phyloP scores from a whole-genome alignment of 1,284 basidiomycete genomes.

The Fomitiporia mediterranea region DNA sequence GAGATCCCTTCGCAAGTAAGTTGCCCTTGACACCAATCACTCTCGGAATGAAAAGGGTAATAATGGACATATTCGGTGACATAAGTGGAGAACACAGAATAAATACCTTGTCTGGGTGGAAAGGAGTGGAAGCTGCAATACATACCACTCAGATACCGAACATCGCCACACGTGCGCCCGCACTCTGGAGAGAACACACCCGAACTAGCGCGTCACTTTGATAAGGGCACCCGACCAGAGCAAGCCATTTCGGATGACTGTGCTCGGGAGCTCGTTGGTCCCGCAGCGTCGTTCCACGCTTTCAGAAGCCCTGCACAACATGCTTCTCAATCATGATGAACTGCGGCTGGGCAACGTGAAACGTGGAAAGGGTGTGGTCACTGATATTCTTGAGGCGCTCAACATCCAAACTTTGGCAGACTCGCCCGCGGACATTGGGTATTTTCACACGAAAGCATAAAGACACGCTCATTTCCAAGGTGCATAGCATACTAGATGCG shows the following conservation, averaged over 20 bases:
- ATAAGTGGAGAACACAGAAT: too few species aligned
- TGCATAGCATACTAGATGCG: too few species aligned
- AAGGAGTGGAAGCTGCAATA: too few species aligned
- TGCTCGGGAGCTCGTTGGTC: neutral
- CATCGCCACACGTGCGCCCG: neutral
- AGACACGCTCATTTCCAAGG: too few species aligned
- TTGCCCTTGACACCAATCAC: too few species aligned
- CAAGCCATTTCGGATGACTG: neutral
- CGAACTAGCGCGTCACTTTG: too few species aligned
- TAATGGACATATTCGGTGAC: too few species aligned
- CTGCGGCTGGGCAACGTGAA: neutral
- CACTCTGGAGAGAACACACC: neutral
- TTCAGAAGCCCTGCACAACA: neutral
- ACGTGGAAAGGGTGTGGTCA: neutral
- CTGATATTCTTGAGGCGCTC: neutral
- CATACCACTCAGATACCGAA: too few species aligned
- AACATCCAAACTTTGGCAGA: neutral
- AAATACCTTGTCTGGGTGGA: too few species aligned
- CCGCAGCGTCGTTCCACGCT: neutral
- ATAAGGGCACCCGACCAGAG: neutral
- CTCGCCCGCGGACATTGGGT: neutral
- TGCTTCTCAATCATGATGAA: neutral
- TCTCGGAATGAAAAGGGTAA: too few species aligned
- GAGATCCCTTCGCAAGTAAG: too few species aligned
- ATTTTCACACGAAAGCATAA: too few species aligned